Base-by-base conservation (phyloP, 768 basidiomycete genomes). In the Rhizopogon rudus region DNA sequence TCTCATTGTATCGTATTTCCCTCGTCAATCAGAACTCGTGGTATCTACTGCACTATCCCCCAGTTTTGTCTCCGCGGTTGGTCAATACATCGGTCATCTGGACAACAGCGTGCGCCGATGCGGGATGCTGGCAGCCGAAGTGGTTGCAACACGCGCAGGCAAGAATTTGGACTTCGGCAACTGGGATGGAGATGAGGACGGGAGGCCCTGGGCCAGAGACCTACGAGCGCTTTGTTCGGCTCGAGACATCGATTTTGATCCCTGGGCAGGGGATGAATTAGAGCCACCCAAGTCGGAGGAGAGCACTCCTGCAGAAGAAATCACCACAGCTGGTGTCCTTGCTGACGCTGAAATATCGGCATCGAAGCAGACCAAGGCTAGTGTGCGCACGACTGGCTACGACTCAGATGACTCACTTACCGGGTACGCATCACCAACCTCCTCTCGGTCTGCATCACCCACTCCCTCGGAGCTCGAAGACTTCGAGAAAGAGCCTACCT, bases 121-220 rank as follows among this genome's bases (percentile, higher is more conserved):
- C 61, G 97, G 97, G 3, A 96, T 99, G 93, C 79, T 98, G 35
- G 84, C 83, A 0, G 96, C 91, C 0, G 96, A 99, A 70, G 75
- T 87, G 16, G 78, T 88, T 7, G 25, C 25, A 25, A 25, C 25
- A 25, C 25, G 25, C 25, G 25, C 25, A 25, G 25, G 25, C 25
- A 25, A 25, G 25, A 25, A 25, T 25, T 25, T 25, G 4, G 25
- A 25, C 25, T 25, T 25, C 25, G 4, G 25, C 3, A 25, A 80
- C 40, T 97, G 95, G 95, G 87, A 89, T 7, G 92, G 88, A 1
- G 79, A 83, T 1, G 85, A 82, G 4, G 75, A 80, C 28, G 86
- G 82, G 7, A 83, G 77, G 57, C 71, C 66, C 20, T 91, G 90
- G 84, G 84, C 82, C 16, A 73, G 86, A 52, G 72, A 71, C 13